Base-by-base conservation (phyloP, 202 grass and related monocot genomes). In the Zoysia matrella region DNA sequence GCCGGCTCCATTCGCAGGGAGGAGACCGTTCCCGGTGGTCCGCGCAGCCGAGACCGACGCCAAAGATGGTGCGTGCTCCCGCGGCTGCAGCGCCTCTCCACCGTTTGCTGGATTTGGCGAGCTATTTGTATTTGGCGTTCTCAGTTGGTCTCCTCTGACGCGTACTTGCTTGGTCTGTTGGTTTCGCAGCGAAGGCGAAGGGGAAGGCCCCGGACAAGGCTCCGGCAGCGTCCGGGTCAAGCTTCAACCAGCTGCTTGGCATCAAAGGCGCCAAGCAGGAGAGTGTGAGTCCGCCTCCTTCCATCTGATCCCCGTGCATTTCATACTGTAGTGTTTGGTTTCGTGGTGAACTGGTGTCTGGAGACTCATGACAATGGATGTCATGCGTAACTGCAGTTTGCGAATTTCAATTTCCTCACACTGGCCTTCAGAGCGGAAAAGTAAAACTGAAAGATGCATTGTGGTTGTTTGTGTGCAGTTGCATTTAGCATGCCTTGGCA, bases 201-300 rank as follows among this genome's bases (percentile, higher is more conserved):
- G 73, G 64, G 54, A 81, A 81, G 44, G 86, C 8, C 3, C 90
- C 92, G 1, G 88, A 85, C 41, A 94, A 92, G 68, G 88, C 88
- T 45, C 88, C 94, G 7, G 82, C 91, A 3, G 65, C 52, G 45
- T 52, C 12, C 2, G 95, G 95, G 3, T 98, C 95, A 12, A 95
- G 92, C 77, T 91, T 98, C 79, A 98, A 98, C 88, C 95, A 98
- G 85, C 77, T 98, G 64, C 95, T 98, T 5, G 95, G 95, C 39
- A 98, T 98, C 79, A 98, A 98, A 83, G 95, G 92, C 4, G 95
- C 95, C 9, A 88, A 90, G 66, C 89, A 86, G 77, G 95, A 98
- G 69, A 90, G 63, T 22, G 91, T 95, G 78, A 90, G 89, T 79
- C 14, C 42, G 22, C 41, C 52, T 30, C 22, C 11, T 4, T 76